phyloP scores from a whole-genome alignment of 1,284 basidiomycete species.

The Volvariella volvacea region DNA sequence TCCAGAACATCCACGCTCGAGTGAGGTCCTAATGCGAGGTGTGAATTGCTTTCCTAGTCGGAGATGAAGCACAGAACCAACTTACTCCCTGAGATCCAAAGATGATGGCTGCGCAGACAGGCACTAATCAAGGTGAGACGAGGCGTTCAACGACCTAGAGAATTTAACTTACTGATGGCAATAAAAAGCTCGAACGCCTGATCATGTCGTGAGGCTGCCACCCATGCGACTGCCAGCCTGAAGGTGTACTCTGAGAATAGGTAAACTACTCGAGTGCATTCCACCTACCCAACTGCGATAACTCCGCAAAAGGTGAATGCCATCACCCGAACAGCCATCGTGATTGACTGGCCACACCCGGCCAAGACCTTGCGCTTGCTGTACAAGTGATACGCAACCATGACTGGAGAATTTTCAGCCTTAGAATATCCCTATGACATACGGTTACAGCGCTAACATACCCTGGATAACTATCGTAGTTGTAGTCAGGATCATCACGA shows the following conservation, averaged over 20 bases:
- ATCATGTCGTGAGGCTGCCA: conserved; percentile 12
- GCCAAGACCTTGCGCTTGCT: conserved; percentile 12
- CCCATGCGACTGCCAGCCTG: conserved; percentile 12
- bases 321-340: conserved; percentile 18
- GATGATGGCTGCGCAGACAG: conserved; percentile 14
- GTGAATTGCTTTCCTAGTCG: conserved; percentile 1
- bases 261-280: background rate
- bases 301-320: conserved; percentile 16
- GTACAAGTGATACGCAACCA: too few relatives aligned
- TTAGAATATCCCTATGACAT: too few relatives aligned
- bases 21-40: conserved; percentile 14
- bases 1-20: conserved; percentile 18
- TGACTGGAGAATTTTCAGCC: too few relatives aligned
- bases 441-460: too few relatives aligned
- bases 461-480: too few relatives aligned
- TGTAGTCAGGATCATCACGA: too few relatives aligned
- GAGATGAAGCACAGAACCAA: conserved; percentile 3
- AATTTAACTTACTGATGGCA: background rate
- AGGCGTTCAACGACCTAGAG: too few relatives aligned
- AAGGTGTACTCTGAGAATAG: background rate
- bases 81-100: conserved; percentile 23
- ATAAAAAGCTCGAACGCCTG: conserved; percentile 8
- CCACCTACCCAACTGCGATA: conserved; percentile 12
- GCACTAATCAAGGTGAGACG: conserved; percentile 16
- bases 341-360: conserved; percentile 15